Base-by-base conservation (phyloP, 148 eudicot genomes). In the Silene uniflora region DNA sequence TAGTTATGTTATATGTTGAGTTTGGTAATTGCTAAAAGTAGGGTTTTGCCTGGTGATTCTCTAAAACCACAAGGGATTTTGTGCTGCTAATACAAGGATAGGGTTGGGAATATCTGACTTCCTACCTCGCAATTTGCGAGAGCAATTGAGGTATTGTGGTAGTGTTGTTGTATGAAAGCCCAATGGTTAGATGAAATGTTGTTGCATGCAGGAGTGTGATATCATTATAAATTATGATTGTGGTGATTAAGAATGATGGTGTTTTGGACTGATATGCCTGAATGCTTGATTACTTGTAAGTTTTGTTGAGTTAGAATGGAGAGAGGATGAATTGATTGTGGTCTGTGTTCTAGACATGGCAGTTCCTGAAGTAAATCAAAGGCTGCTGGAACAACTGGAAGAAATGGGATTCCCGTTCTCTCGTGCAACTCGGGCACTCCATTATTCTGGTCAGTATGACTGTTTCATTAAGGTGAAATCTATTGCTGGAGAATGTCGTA, bases 401-500 rank as follows among this genome's bases (percentile, higher is more conserved):
- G 91, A 66, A 49, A 87, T 93, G 97, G 98, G 97, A 46, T 91
- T 93, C 76, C 80, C 92, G 29, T 62, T 83, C 32, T 84, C 90
- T 79, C 69, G 71, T 46, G 90, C 97, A 71, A 86, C 85, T 47
- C 80, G 90, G 69, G 91, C 94, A 67, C 92, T 93, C 75, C 80
- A 86, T 78, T 76, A 24, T 76, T 91, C 91, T 62, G 97, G 98
- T 93, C 67, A 74, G 87, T 73, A 59, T 56, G 66, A 35, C 23
- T 10, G 13, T 69, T 62, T 70, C 1, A 25, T 71, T 21, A 23
- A n/a, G 42, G 25, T 18, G 16, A 22, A 10, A 9, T 11, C 0
- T 42, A 25, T 54, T 6, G 23, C 0, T 32, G 1, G 1, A 27
- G n/a, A 60, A 1, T 59, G 27, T 17, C 44, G 44, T 9, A 39